Conservation (phyloP, 345 rosid species). For the Brassica nigra region DNA sequence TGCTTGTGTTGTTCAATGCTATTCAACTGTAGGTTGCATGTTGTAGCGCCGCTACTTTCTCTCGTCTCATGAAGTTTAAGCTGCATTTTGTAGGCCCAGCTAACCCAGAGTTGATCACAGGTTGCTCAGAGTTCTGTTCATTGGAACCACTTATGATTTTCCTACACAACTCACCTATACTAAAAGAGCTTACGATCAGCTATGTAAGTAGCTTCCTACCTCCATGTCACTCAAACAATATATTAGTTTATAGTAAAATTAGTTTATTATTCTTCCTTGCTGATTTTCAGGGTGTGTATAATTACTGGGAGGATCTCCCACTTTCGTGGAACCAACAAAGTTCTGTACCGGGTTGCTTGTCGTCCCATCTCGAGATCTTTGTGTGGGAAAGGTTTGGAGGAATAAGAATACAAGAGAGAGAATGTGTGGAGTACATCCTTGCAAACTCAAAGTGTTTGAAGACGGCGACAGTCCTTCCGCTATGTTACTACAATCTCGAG, state of each 20-base stretch:
- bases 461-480: background rate
- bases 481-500: background rate
- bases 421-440: background rate
- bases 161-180: too few relatives aligned
- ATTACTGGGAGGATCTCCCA: background rate
- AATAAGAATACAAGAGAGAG: background rate
- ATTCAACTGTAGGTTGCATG: background rate
- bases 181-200: too few relatives aligned
- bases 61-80: background rate
- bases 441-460: background rate
- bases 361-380: background rate
- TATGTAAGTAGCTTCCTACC: too few relatives aligned
- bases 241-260: background rate
- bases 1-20: background rate
- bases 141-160: background rate
- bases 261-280: background rate
- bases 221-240: too few relatives aligned
- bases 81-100: too few relatives aligned
- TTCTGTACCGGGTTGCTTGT: background rate
- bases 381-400: background rate
- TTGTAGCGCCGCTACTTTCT: background rate
- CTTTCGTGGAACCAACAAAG: background rate
- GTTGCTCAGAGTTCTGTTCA: background rate
- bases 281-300: background rate
- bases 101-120: background rate